These are phyloP conservation scores for Ocimum tenuiflorum DNA, from an alignment of 257 asterid species.

Conservation along the genomic window DNA sequence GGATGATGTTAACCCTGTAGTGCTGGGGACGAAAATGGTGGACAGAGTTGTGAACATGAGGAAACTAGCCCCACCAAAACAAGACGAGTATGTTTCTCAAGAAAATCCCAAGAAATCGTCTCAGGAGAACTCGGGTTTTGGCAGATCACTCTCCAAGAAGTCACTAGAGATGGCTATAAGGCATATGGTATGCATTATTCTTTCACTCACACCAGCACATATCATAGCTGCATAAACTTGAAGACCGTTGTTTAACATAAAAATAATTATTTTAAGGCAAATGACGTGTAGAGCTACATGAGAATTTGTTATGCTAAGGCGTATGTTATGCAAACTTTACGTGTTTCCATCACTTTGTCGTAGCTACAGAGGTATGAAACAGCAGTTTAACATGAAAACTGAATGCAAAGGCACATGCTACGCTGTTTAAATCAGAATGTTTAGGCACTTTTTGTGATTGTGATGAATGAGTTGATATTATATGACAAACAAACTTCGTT, in stretches of 20 bases:
- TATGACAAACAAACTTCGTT: background rate
- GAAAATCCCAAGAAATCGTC: conserved; percentile 42
- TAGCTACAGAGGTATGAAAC: background rate
- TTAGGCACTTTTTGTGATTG: no score
- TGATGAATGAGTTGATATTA: no score
- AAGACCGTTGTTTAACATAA: background rate
- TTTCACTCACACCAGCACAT: background rate
- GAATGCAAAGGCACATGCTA: no score
- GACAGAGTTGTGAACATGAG: conserved; percentile 94
- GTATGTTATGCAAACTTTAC: background rate
- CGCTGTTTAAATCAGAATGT: no score
- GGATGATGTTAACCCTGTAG: conserved; percentile 63
- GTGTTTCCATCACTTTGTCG: no score
- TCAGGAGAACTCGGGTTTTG: conserved; percentile 58
- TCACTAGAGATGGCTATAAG: conserved; percentile 89
- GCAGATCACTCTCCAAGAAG: conserved; percentile 69
- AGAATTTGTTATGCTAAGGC: background rate
- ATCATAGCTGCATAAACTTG: background rate
- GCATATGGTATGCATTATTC: conserved; percentile 59
- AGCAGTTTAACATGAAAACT: background rate
- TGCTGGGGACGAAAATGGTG: conserved; percentile 77
- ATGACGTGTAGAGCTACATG: background rate
- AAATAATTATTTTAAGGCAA: background rate
- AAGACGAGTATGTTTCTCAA: conserved; percentile 27
- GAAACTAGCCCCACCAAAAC: conserved; percentile 83